phyloP scores from a whole-genome alignment of 495 filamentous ascomycete species.

The Penicillium tannophilum region DNA sequence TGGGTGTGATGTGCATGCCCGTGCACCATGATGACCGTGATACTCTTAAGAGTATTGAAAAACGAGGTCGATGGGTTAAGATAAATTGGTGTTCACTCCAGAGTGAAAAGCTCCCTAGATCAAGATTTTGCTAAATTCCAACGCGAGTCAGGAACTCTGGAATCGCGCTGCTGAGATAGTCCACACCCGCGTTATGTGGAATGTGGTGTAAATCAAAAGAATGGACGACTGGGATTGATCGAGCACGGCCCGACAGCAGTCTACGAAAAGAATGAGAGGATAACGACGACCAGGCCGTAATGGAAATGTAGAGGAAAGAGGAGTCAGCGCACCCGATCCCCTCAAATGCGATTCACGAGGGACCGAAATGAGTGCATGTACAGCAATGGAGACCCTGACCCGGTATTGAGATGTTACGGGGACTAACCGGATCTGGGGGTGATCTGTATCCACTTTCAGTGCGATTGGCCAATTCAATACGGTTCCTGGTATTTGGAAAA shows the following conservation, averaged over 20 bases:
- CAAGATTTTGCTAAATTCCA: constrained; percentile 22
- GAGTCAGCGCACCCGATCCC: constrained; percentile 2
- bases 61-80: constrained; percentile 1
- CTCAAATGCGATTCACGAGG: constrained; percentile 8
- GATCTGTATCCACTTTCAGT: constrained; percentile 1
- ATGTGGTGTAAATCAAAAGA: constrained; percentile 33
- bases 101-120: constrained; percentile 5
- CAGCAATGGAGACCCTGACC: constrained; percentile 13
- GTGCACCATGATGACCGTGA: constrained; percentile 26
- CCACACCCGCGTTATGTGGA: constrained; percentile 23
- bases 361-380: constrained; percentile 8
- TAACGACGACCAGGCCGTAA: constrained; percentile 35
- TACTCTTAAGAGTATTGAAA: neutral
- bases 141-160: constrained; percentile 20
- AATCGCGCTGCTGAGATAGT: constrained; percentile 21
- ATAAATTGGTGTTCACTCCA: constrained; percentile 15
- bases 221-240: constrained; percentile 30
- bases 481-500: constrained; percentile 20
- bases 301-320: constrained; percentile 6
- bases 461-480: constrained; percentile 14
- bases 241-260: constrained; percentile 30
- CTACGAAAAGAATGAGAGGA: constrained; percentile 28
- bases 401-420: constrained; percentile 8
- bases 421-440: constrained; percentile 7
- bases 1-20: constrained; percentile 32